These are phyloP conservation scores for Calonectria honghensis DNA, from an alignment of 2,329 filamentous ascomycete species.

Conservation along the genomic window DNA sequence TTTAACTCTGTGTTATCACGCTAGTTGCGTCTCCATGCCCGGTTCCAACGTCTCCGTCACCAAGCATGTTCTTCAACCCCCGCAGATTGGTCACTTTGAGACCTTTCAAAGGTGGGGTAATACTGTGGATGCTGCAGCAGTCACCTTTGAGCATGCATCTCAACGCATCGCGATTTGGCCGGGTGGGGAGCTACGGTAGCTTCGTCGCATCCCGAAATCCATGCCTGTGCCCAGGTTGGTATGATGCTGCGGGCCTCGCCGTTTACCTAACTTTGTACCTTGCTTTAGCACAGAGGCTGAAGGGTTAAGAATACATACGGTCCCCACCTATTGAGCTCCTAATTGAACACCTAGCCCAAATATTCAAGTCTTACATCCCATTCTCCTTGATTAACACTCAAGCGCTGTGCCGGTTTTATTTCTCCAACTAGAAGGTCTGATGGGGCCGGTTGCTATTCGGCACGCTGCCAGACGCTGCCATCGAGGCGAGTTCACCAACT, in stretches of 20 bases:
- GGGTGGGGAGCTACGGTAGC: slow-evolving; percentile 20
- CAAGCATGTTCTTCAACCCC: background rate
- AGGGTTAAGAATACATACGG: background rate
- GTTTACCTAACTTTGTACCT: slow-evolving; percentile 28
- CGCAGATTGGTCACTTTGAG: slow-evolving; percentile 20
- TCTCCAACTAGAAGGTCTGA: background rate
- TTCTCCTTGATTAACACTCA: background rate
- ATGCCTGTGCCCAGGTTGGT: slow-evolving; percentile 11
- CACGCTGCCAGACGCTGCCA: background rate
- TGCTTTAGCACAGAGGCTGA: slow-evolving; percentile 18
- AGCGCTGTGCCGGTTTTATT: background rate
- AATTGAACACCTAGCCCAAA: background rate
- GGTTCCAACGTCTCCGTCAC: slow-evolving; percentile 19
- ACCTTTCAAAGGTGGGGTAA: slow-evolving; percentile 32
- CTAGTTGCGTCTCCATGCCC: slow-evolving; percentile 17
- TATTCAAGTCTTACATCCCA: background rate
- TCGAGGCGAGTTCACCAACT: background rate
- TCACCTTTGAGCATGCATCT: slow-evolving; percentile 31
- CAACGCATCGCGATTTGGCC: slow-evolving; percentile 33
- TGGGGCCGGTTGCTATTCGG: background rate
- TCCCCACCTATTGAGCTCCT: background rate
- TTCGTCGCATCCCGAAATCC: slow-evolving; percentile 13
- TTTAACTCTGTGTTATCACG: slow-evolving; percentile 16
- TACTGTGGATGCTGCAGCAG: slow-evolving; percentile 26
- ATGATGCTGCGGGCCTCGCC: slow-evolving; percentile 14